Percentiles rank a stretch among this genome's conserved stretches.
Evolutionary conservation across 495 filamentous ascomycete genomes (phyloP).

Genomic region (Articulospora tetracladia): DNA sequence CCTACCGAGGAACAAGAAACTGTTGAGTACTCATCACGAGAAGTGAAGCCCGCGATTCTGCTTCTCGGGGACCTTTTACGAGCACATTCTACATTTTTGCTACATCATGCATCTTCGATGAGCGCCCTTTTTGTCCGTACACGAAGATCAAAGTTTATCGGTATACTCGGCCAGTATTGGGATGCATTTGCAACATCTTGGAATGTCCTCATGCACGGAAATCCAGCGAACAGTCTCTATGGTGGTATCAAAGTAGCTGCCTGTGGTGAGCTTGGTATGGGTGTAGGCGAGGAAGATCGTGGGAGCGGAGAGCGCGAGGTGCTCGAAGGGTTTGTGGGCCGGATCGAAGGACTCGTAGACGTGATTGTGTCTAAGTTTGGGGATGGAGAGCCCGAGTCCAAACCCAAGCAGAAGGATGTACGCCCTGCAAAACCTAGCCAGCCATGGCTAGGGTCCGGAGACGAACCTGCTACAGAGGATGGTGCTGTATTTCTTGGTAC

Average conservation of each 20-base stretch:
- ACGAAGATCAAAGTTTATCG: slow-evolving; percentile 42
- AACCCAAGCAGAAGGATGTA: slow-evolving; percentile 2
- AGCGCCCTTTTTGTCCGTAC: slow-evolving; percentile 56
- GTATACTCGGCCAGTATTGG: slow-evolving; percentile 81
- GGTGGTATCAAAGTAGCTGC: slow-evolving; percentile 86
- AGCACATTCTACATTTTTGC: slow-evolving; percentile 78
- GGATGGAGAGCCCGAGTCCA: slow-evolving; percentile 30
- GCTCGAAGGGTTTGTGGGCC: slow-evolving; percentile 73
- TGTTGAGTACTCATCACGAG: slow-evolving; percentile 78
- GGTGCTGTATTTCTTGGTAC: slow-evolving; percentile 81
- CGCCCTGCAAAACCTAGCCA: slow-evolving; percentile 13
- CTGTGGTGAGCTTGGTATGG: slow-evolving; percentile 86
- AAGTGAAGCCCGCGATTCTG: slow-evolving; percentile 78
- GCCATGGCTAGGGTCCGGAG: slow-evolving; percentile 65
- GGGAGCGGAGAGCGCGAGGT: slow-evolving; percentile 90
- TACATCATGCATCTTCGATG: slow-evolving; percentile 77
- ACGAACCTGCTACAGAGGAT: slow-evolving; percentile 63
- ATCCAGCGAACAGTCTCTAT: slow-evolving; percentile 74
- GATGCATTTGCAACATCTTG: slow-evolving; percentile 73
- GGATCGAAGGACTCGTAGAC: slow-evolving; percentile 71
- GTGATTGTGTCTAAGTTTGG: slow-evolving; percentile 85
- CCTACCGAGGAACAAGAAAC: slow-evolving; percentile 29
- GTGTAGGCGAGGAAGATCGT: slow-evolving; percentile 90
- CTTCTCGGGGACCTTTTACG: slow-evolving; percentile 76
- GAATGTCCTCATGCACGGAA: slow-evolving; percentile 87